Evolutionary conservation across 257 asterid species (phyloP), one percentile per base, ranked within the genome.

Genomic region (Rehmannia glutinosa): DNA sequence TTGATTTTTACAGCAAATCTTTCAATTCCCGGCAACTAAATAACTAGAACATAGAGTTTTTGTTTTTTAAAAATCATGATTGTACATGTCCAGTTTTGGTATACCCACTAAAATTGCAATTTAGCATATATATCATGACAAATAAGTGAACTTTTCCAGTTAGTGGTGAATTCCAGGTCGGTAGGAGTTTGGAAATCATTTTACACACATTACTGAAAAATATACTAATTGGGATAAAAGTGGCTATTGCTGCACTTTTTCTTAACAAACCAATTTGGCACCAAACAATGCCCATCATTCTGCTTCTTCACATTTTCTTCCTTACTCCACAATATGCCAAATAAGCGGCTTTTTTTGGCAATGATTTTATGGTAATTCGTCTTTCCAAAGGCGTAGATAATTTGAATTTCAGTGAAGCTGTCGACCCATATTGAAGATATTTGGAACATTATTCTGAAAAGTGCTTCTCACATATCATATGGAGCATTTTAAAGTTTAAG

Each of bases 261-360:
- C 33, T 38, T 25, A 62, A 19, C 70, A 70, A 50, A 38, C 70
- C 27, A 61, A 36, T 39, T 70, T 16, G 75, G 43, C 75, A 70
- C 69, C 69, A 70, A 70, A 70, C 46, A 16, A 33, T 50, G 24
- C 41, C n/a, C 24, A 61, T 70, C 13, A 61, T 60, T n/a, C 69
- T 70, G 75, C 62, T 70, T 68, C 62, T 49, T 59, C 63, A 47
- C 5, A n/a, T 16, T 42, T 63, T 33, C 54, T 62, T 41, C 36
- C 24, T 55, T 43, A 33, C 53, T 62, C 69, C 52, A 38, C 49
- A 25, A 7, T 9, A 7, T n/a, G n/a, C n/a, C n/a, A n/a, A n/a
- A n/a, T n/a, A n/a, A n/a, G n/a, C n/a, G n/a, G n/a, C n/a, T n/a
- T n/a, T n/a, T n/a, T 9, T 12, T 5, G 20, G 12, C 21, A 16